Base-by-base conservation (phyloP, 805 yeast genomes). In the Candida palmyrensis region DNA sequence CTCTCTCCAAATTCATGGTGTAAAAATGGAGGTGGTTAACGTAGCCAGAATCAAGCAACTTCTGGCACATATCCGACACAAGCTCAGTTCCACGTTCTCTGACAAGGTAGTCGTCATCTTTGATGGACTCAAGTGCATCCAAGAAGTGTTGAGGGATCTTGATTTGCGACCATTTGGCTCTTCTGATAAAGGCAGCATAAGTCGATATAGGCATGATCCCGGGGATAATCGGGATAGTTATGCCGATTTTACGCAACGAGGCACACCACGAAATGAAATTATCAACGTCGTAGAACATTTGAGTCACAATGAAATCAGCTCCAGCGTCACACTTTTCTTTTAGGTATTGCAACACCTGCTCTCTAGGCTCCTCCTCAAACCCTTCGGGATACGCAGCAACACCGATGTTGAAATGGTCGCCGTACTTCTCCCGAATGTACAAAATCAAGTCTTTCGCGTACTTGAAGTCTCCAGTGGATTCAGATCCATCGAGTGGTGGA, bases 121-220 rank as follows among this genome's bases (percentile, higher is more conserved):
- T 85, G 45, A 86, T 75, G 10, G 90, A 87, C 31, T 82, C 88
- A 48, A 92, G 69, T 27, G 62, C 73, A 17, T 75, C 77, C 44
- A 77, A 58, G 57, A 89, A 88, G 30, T 74, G 69, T 39, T 73
- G 71, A 3, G 98, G 98, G 38, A 92, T 71, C 25, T 72, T 59
- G 47, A 92, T 80, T 50, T 84, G 82, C 39, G 95, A 87, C 98
- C 98, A 92, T 35, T 78, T 78, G 13, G 96, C 96, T 56, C 98
- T 77, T 66, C 98, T 81, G 42, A 88, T 59, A 55, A 92, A 92
- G 3, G 96, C 78, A 17, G 94, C 83, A 60, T 90, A 89, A 3
- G 96, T 86, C n/a, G 95, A 79, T 38, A 92, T 89, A 15, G 98
- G 98, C 98, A 92, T 92, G 58, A 92, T 88, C 10, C 98, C 98